These are phyloP conservation scores for Jamesozyma gamospora DNA, from an alignment of 805 yeast species.

Conservation along the genomic window DNA sequence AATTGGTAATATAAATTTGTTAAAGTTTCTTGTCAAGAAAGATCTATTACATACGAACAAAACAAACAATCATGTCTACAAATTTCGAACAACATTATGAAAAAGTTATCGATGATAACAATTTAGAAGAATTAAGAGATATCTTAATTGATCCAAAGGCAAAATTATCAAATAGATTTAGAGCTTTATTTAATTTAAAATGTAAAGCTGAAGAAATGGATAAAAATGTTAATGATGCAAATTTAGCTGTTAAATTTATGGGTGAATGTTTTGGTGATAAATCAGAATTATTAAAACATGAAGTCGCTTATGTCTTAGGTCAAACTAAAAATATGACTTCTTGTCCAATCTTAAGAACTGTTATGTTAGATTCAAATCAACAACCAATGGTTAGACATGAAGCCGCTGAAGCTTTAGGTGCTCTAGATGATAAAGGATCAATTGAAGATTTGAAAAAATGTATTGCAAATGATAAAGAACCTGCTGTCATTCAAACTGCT, in stretches of 20 bases:
- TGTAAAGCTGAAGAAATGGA: constrained; percentile 69
- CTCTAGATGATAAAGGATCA: constrained; percentile 74
- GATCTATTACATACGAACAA: no score
- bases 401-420: constrained; percentile 98
- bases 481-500: constrained; percentile 93
- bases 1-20: no score
- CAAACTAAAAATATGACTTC: constrained; percentile 82
- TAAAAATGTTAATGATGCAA: constrained; percentile 43
- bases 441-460: constrained; percentile 56
- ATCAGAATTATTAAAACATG: constrained; percentile 90
- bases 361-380: constrained; percentile 57
- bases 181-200: constrained; percentile 89
- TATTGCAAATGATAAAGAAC: constrained; percentile 59
- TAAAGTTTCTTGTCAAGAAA: no score
- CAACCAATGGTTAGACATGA: constrained; percentile 97
- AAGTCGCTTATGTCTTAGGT: constrained; percentile 93
- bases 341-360: constrained; percentile 64
- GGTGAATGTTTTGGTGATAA: constrained; percentile 73
- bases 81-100: constrained; percentile 30
- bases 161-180: constrained; percentile 76
- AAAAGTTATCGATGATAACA: constrained; percentile 30
- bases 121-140: constrained; percentile 63
- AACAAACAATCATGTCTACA: constrained; percentile 24
- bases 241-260: constrained; percentile 66
- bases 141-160: constrained; percentile 53